Base-by-base conservation (phyloP, 2,329 filamentous ascomycete species). In the Ophiostoma sp. region DNA sequence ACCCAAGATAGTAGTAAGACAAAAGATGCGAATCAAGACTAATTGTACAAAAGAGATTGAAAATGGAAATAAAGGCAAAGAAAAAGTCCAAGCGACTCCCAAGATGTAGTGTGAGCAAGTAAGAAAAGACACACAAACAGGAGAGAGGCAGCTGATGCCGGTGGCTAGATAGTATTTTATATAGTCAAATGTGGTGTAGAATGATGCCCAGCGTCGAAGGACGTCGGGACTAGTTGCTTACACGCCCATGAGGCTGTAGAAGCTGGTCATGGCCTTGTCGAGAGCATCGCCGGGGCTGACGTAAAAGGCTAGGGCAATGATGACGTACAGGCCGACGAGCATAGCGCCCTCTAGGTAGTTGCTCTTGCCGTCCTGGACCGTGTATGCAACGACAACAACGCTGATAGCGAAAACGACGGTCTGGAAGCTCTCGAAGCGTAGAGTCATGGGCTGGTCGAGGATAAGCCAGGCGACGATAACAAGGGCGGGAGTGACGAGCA, bases 291-390 rank as follows among this genome's bases (percentile, higher is more conserved):
- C 79, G 0, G 85, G 85, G 17, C 82, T 85, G 70, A 84, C 85
- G 75, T 84, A 88, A 76, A 88, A 88, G 20, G 86, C 86, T 44
- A 88, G 78, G 4, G 86, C 86, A 72, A 88, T 88, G 74, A 88
- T 88, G 67, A 83, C 75, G 76, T 88, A 88, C 20, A 88, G 79
- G 31, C 81, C 81, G 71, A 83, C 78, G 68, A 84, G 77, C 87
- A 94, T 90, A 67, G 90, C 90, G 64, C 91, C 91, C 78, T 94
- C 91, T 31, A 94, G 85, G 75, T 94, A 94, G 79, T 94, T 95
- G 17, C 89, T 92, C 79, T 91, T 92, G 76, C 92, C 92, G 76
- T 94, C 92, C 77, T 92, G 89, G 62, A 94, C 89, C 2, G 86
- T 90, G 79, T 88, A 93, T 70, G 87, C 91, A 44, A 93, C 90